Evolutionary conservation across 768 basidiomycete species (phyloP), one percentile per base, ranked within the genome.

Genomic region (Suillus clintonianus): DNA sequence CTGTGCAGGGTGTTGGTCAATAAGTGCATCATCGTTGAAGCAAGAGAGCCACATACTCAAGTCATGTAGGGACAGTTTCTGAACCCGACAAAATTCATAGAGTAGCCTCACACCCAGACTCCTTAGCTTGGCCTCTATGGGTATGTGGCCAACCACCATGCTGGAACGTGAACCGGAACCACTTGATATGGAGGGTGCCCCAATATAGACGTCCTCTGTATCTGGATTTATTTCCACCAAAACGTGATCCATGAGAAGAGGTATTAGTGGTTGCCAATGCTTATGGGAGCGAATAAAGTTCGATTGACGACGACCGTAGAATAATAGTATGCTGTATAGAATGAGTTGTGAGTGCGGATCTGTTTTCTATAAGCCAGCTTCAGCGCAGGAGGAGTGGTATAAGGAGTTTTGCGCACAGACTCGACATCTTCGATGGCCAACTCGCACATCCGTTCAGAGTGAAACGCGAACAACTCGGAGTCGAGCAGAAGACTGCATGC

Each of bases 1-100:
- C 95, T 97, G 68, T 5, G 50, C 36, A 50, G 43, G 19, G 37
- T 15, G 39, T 74, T 48, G 67, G 53, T 61, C 9, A 10, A 36
- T 50, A 34, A 59, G 64, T 6, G 67, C 48, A 45, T 48, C 30
- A 41, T 32, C 37, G 53, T 42, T n/a, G 27, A 61, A 30, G 11
- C 4, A 36, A 37, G 37, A 34, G 47, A 37, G 51, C 22, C 54
- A 81, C 91, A 67, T 70, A 94, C 94, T 81, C n/a, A 98, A 78
- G 74, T 97, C 96, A 55, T 84, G 83, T 19, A 85, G 74, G 9
- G 87, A 86, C 64, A 97, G 76, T 68, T 91, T 94, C 74, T 97
- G 95, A 59, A 97, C 90, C 58, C 94, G 82, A 74, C 94, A 96
- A 8, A 98, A 90, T 77, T 99, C 95, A 68, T 98, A 99, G 62